phyloP scores from a whole-genome alignment of 768 basidiomycete species.

The Boletus rufocinnamomeus region DNA sequence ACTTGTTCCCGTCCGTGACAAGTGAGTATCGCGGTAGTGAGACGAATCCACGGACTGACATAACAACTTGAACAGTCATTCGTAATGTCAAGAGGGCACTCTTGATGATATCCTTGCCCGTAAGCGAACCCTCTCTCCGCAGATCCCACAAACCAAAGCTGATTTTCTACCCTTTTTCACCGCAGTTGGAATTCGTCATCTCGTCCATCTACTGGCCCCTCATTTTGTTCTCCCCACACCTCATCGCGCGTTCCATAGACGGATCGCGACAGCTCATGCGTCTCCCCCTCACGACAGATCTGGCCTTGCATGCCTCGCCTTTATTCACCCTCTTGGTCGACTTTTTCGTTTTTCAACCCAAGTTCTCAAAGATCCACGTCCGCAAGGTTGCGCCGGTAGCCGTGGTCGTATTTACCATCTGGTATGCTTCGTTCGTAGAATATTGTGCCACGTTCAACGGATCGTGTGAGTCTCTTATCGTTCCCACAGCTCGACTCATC shows the following conservation, averaged over 20 bases:
- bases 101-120: constrained; percentile 67
- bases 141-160: not conserved
- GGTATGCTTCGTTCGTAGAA: constrained; percentile 70
- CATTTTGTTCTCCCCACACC: constrained; percentile 50
- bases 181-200: constrained; percentile 48
- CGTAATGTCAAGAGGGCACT: constrained; percentile 56
- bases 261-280: constrained; percentile 32
- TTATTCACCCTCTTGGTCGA: constrained; percentile 58
- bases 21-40: constrained; percentile 29
- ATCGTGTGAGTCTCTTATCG: constrained; percentile 48
- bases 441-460: constrained; percentile 63
- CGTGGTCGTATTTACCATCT: constrained; percentile 33
- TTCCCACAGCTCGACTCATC: not conserved
- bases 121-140: constrained; percentile 29
- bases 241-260: constrained; percentile 48
- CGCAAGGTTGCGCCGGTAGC: constrained; percentile 18
- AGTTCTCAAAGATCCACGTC: constrained; percentile 40
- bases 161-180: not conserved
- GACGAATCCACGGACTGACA: not conserved
- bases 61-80: not conserved
- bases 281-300: constrained; percentile 57
- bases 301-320: constrained; percentile 68
- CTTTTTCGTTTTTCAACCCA: constrained; percentile 66
- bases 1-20: constrained; percentile 40
- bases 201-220: constrained; percentile 72